These are phyloP conservation scores for Umbelopsis ramanniana DNA, from an alignment of 192 early-diverging fungal genomes.

Conservation along the genomic window DNA sequence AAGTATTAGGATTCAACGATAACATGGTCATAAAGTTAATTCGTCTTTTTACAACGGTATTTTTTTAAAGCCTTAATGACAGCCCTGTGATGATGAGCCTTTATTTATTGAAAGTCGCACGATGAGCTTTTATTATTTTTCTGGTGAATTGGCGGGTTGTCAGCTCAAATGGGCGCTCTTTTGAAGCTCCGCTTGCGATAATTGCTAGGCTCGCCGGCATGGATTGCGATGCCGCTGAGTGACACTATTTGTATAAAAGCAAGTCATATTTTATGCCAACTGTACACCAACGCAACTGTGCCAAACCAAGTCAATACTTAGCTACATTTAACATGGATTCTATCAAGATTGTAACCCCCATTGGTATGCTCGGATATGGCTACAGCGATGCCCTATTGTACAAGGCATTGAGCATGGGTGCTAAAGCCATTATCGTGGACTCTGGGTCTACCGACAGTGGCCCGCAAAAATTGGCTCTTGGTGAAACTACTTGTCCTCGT, in stretches of 20 bases:
- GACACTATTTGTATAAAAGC: background rate
- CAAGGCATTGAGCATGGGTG: conserved; percentile 20
- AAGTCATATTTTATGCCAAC: background rate
- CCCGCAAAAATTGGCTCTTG: conserved; percentile 28
- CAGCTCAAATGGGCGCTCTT: background rate
- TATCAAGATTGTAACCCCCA: conserved; percentile 13
- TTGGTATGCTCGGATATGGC: conserved; percentile 22
- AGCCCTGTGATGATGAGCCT: no score
- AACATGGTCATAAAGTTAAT: no score
- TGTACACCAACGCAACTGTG: background rate
- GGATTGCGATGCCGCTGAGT: background rate
- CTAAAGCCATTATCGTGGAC: conserved; percentile 23
- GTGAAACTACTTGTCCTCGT: conserved; percentile 18
- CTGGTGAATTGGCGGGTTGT: no score
- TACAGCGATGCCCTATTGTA: conserved; percentile 4
- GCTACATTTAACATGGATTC: background rate
- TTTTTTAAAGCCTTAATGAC: no score
- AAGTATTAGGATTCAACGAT: no score
- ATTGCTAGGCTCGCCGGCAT: background rate
- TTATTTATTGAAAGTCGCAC: no score
- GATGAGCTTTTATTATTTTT: no score
- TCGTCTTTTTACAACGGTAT: no score
- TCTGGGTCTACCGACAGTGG: conserved; percentile 27
- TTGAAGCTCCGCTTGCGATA: background rate
- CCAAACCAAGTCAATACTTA: background rate